phyloP scores from a whole-genome alignment of 306 rosid species.

The Vachellia collinsii region DNA sequence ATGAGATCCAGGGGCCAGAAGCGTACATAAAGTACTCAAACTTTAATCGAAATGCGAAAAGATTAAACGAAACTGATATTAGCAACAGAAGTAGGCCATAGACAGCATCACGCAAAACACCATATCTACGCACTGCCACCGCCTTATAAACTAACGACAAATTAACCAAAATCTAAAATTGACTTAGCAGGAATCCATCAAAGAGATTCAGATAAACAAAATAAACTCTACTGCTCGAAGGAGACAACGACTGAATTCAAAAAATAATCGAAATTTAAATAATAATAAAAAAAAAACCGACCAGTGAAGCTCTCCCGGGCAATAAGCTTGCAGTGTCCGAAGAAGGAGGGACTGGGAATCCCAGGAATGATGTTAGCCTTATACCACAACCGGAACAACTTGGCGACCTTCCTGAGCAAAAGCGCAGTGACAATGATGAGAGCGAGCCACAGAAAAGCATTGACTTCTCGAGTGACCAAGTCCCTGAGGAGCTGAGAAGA shows the following conservation, averaged over 20 bases:
- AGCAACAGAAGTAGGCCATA: neutral
- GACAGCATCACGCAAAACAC: neutral
- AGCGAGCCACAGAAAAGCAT: conserved; percentile 71
- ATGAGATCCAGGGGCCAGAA: neutral
- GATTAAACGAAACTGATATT: neutral
- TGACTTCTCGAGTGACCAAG: conserved; percentile 64
- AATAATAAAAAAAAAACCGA: conserved; percentile 39
- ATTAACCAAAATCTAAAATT: neutral
- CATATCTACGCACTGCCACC: neutral
- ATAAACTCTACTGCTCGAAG: neutral
- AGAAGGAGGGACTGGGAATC: conserved; percentile 58
- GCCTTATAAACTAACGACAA: neutral
- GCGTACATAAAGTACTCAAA: neutral
- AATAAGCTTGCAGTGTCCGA: conserved; percentile 60
- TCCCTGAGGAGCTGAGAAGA: conserved; percentile 52
- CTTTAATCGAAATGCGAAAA: neutral
- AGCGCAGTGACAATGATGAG: conserved; percentile 56
- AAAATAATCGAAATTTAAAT: neutral
- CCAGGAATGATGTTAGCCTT: conserved; percentile 63
- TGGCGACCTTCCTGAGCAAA: conserved; percentile 45
- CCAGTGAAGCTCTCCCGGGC: conserved; percentile 55
- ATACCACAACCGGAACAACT: conserved; percentile 51
- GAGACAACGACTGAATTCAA: neutral
- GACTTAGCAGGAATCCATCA: neutral
- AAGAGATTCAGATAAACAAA: neutral